Base-by-base conservation (phyloP, 2,329 filamentous ascomycete species). In the Aspergillus novofumigatus region DNA sequence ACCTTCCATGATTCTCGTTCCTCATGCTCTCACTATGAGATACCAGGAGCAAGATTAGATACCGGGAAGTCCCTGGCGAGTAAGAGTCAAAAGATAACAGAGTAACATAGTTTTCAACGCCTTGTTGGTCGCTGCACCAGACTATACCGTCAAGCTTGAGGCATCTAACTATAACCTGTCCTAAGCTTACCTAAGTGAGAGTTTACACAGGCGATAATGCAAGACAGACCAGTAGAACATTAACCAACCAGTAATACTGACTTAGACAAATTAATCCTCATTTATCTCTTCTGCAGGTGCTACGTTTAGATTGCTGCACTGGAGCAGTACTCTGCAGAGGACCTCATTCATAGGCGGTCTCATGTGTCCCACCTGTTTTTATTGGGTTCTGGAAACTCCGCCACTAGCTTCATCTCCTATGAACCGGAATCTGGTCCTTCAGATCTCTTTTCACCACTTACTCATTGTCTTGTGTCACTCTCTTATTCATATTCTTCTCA, bases 331-430 rank as follows among this genome's bases (percentile, higher is more conserved):
- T 38, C 32, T 17, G 32, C 32, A 38, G 32, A 14, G 11, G 4
- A 25, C 44, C 8, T 25, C 14, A 47, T 14, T 11, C 21, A 26
- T 23, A 47, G 44, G 42, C 42, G 42, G 44, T 47, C 44, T 47
- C 23, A 14, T 14, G 21, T 47, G 21, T 32, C 26, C 35, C 29
- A 51, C 49, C 23, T 35, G 23, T 35, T 51, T 59, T 66, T 61
- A 61, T 65, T 65, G 63, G 62, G 58, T 57, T 59, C 53, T 58
- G 51, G 41, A 52, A 58, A 64, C 63, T 65, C 63, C 63, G 63
- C 63, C 63, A 65, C 63, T 63, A 57, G 44, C 55, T 50, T 52
- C 11, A 53, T 20, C 50, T 41, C 32, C 68, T 67, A 62, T 65
- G 66, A 28, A 32, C 42, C 48, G 53, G 52, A 55, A 57, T 62